Evolutionary conservation across 2,329 filamentous ascomycete species (phyloP).

Genomic region (Fusarium acutatum): DNA sequence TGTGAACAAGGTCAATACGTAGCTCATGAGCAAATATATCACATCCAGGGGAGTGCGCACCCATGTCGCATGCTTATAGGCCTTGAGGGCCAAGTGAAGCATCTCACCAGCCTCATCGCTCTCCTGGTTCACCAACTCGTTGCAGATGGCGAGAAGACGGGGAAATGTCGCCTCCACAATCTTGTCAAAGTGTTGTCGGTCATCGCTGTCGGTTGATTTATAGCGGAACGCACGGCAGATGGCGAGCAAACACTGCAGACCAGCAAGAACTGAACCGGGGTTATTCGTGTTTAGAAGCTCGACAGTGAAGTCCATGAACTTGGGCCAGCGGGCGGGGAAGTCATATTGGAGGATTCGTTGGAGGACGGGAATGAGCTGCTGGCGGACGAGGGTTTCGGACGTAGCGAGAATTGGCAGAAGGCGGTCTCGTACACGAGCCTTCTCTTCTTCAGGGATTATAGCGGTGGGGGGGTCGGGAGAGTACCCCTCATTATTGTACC

Average conservation of each 20-base stretch:
- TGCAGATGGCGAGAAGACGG: constrained; percentile 84
- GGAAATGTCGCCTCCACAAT: constrained; percentile 94
- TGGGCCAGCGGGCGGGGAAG: constrained; percentile 93
- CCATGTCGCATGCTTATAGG: constrained; percentile 98
- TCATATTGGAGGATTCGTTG: constrained; percentile 97
- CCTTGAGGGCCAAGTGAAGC: constrained; percentile 92
- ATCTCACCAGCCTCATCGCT: constrained; percentile 96
- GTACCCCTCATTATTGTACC: constrained; percentile 80
- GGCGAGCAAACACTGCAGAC: constrained; percentile 90
- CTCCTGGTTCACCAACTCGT: constrained; percentile 87
- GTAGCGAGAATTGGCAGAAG: constrained; percentile 88
- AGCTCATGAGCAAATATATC: not conserved
- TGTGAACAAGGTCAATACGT: constrained; percentile 52
- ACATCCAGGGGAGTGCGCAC: constrained; percentile 55
- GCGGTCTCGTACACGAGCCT: constrained; percentile 84
- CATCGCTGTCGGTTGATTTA: constrained; percentile 80
- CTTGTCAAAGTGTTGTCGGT: constrained; percentile 87
- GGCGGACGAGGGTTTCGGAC: constrained; percentile 81
- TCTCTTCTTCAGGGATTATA: constrained; percentile 87
- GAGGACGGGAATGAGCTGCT: constrained; percentile 92
- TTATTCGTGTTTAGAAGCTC: constrained; percentile 89
- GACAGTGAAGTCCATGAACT: constrained; percentile 91
- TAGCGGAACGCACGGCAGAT: constrained; percentile 97
- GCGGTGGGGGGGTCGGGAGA: constrained; percentile 64
- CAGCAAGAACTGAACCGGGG: constrained; percentile 86